These are phyloP conservation scores for Scedosporium apiospermum DNA, from an alignment of 2,329 filamentous ascomycete genomes.

Conservation along the genomic window DNA sequence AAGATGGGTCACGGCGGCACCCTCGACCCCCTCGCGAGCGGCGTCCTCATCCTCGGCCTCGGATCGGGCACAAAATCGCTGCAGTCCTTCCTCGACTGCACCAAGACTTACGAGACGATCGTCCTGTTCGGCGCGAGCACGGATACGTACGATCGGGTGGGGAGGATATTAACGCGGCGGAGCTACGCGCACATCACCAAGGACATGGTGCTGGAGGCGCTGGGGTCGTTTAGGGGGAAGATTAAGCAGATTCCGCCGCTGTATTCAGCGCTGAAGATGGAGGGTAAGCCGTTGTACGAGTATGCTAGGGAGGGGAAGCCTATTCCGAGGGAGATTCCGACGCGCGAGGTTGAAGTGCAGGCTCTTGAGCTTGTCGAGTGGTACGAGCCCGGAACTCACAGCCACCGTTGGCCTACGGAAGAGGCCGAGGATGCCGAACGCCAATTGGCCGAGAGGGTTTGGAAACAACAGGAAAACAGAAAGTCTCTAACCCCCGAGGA, in stretches of 20 bases:
- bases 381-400: constrained; percentile 71
- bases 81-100: constrained; percentile 71
- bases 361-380: constrained; percentile 78
- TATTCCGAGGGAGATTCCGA: constrained; percentile 75
- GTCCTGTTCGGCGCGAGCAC: constrained; percentile 87
- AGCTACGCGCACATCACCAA: constrained; percentile 74
- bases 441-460: constrained; percentile 63
- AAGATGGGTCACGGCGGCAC: constrained; percentile 97
- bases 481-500: constrained; percentile 44
- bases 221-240: constrained; percentile 68
- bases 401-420: constrained; percentile 67
- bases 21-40: constrained; percentile 86
- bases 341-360: constrained; percentile 66
- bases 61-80: constrained; percentile 82
- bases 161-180: constrained; percentile 69
- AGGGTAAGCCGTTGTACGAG: constrained; percentile 92
- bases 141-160: constrained; percentile 82
- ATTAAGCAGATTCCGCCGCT: constrained; percentile 86
- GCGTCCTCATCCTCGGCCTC: constrained; percentile 81
- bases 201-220: constrained; percentile 65
- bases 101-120: constrained; percentile 85
- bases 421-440: constrained; percentile 71
- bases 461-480: constrained; percentile 43
- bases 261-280: constrained; percentile 85
- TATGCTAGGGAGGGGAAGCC: constrained; percentile 86